Base-by-base conservation (phyloP, 2,329 filamentous ascomycete genomes). In the Dryadomyces quercus-mongolicae region DNA sequence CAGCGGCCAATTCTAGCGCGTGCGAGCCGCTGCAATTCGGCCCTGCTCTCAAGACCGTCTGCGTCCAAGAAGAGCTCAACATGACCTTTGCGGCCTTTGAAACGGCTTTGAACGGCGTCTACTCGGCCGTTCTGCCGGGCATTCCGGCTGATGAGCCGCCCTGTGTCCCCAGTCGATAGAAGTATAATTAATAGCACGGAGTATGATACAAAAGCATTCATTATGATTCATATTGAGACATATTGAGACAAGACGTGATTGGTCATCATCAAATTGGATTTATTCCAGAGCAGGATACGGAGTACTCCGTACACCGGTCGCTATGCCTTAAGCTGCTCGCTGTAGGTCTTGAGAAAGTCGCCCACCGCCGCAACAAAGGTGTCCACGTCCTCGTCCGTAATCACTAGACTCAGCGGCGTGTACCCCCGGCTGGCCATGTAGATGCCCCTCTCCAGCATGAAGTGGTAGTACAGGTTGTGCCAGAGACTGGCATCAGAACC, bases 401-500 rank as follows among this genome's bases (percentile, higher is more conserved):
- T 61, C 5, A 59, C 60, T 6, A 64, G 55, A 16, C 61, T 59
- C 21, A 64, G 53, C 2, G 61, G 58, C 16, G 61, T 59, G 40
- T 56, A 58, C 3, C 62, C 62, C 5, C 62, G 59, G 49, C 58
- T 54, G 36, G 59, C 59, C 40, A 62, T 55, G 61, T 62, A 64
- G 52, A 59, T 62, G 15, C 61, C 61, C 15, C 59, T 48, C 36
- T 60, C 59, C 44, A 64, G 46, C 60, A 63, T 62, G 47, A 63
- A 63, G 51, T 62, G 55, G 52, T 61, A 58, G 54, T 63, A 61
- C 31, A 63, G 49, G 43, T 60, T 58, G 51, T 57, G 51, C 50
- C 58, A 56, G 16, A 56, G 56, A 5, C 36, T 54, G 1, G 59
- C 53, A n/a, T 59, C 69, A 5, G 67, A 49, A 20, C 70, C 70